Base-by-base conservation (phyloP, 495 filamentous ascomycete species). In the Aspergillus homomorphus region DNA sequence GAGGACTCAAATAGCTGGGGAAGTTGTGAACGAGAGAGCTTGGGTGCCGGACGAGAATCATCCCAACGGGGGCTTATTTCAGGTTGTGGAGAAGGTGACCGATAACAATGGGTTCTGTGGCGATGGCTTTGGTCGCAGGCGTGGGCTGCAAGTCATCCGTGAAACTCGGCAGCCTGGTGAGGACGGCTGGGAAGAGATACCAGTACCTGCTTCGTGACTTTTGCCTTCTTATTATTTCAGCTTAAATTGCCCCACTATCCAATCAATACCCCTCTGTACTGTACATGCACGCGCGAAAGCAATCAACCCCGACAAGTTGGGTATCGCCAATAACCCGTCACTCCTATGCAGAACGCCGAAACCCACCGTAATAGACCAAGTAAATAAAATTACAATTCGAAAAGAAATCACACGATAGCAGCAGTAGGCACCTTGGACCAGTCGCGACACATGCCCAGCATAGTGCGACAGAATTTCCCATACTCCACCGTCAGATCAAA, bases 401-500 rank as follows among this genome's bases (percentile, higher is more conserved):
- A n/a, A n/a, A n/a, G n/a, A n/a, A n/a, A n/a, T n/a, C n/a, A 49
- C 1, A 42, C n/a, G 22, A 49, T 49, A 18, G 48, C 28, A 45
- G 22, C 23, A 53, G 42, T 45, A 20, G 60, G 46, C 22, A 63
- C 58, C 43, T 59, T 62, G 0, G 53, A 59, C 61, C 64, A 63
- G 19, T 63, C 56, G 22, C 50, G 26, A 53, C 64, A 66, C 4
- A 53, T 45, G 14, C 64, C 64, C 53, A 66, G 59, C 10, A 59
- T 22, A 12, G 60, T 63, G 1, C 64, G 60, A 55, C 64, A 66
- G 44, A 61, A 51, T 28, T 66, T 66, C 0, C 64, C 60, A 20
- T 46, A 50, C 45, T 66, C 64, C 14, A 66, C 64, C 0, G 33
- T 18, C 1, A 61, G 26, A 18, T 57, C 49, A n/a, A 51, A 53